Evolutionary conservation across 306 rosid species (phyloP), one percentile per base, ranked within the genome.

Genomic region (Glycyrrhiza uralensis): DNA sequence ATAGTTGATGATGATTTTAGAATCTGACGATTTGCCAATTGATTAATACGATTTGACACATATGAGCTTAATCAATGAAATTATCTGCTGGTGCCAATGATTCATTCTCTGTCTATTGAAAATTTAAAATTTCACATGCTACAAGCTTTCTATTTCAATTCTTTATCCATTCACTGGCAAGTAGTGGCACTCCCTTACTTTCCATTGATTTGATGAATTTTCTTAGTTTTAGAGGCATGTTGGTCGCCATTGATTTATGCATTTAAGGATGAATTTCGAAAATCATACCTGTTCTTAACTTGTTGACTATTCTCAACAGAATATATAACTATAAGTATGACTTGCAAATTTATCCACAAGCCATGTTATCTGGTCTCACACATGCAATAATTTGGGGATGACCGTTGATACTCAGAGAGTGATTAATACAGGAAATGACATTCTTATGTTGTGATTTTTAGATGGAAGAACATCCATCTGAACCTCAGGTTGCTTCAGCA

Each of bases 401-500:
- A 23, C 46, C n/a, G 17, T 69, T 62, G 60, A 63, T 69, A 26
- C 59, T 61, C 29, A n/a, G 69, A 26, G 66, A 46, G 7, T 57
- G 56, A 28, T 39, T 75, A 72, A 58, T 51, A 44, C 46, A 5
- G 29, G 23, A 55, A 69, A 30, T 78, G 54, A 74, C 66, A 20
- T 83, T 66, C 61, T 72, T 78, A 26, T 39, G 33, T 66, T 76
- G 58, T 76, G 65, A 46, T 50, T 46, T 58, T 76, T 79, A 93
- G 98, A 86, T 87, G 90, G 96, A 93, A 79, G 89, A 80, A 47
- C 82, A 52, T 69, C 66, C 85, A 76, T 74, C 77, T 78, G 87
- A 84, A 78, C 73, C 54, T 60, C 86, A 59, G 52, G 87, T 79
- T 61, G 69, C 78, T 62, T 69, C 82, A 1, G 66, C 81, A 2